Evolutionary conservation across 352 stramenopile species (phyloP).

Genomic region (Pythium grandisporangium): DNA sequence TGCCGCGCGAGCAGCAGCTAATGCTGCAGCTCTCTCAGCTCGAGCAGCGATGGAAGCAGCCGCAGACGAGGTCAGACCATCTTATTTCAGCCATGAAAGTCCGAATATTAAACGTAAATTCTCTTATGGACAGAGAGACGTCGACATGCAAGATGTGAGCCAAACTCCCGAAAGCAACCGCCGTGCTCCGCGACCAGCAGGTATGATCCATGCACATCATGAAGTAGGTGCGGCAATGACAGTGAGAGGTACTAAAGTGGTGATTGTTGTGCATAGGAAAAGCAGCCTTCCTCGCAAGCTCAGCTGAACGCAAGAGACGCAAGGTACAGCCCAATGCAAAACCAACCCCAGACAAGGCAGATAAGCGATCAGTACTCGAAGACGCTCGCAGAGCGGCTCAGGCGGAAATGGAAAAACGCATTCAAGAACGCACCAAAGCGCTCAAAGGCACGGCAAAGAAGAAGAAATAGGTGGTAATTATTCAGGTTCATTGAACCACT

Average conservation of each 20-base stretch:
- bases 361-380: conserved; percentile 18
- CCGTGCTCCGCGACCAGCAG: conserved; percentile 1
- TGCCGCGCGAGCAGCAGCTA: conserved; percentile 45
- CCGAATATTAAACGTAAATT: conserved; percentile 19
- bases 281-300: background rate
- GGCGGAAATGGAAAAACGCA: conserved; percentile 57
- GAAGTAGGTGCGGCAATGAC: no score
- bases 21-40: conserved; percentile 56
- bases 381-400: conserved; percentile 60
- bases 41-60: conserved; percentile 60
- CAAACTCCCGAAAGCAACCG: background rate
- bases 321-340: conserved; percentile 33
- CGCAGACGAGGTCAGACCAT: conserved; percentile 24
- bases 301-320: conserved; percentile 34
- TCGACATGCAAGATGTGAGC: conserved; percentile 42
- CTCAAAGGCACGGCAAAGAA: conserved; percentile 48
- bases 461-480: conserved; percentile 31
- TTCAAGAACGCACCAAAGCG: conserved; percentile 47
- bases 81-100: conserved; percentile 11
- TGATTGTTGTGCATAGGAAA: no score
- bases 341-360: background rate
- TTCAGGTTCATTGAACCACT: background rate
- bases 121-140: conserved; percentile 31
- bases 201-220: no score
- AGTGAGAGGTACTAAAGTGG: no score